Conservation (phyloP, 2,329 filamentous ascomycete genomes). For the Colletotrichum tofieldiae region DNA sequence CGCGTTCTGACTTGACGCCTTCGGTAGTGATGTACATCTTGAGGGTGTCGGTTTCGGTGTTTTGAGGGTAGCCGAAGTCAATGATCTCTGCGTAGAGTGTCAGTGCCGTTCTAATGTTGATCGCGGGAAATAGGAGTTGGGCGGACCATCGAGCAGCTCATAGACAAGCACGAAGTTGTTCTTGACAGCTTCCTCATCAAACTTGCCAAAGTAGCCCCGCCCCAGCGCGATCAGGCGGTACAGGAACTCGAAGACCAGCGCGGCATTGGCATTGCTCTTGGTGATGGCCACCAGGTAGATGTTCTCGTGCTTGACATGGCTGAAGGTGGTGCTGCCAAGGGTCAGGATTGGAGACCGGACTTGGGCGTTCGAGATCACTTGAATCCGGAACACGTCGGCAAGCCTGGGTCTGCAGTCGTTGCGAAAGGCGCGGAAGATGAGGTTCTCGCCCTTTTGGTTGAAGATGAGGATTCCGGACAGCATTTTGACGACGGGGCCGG, state of each 20-base stretch:
- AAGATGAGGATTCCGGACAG: constrained; percentile 97
- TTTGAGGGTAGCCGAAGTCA: constrained; percentile 99
- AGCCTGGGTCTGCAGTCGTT: constrained; percentile 98
- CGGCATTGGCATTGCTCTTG: constrained; percentile 99
- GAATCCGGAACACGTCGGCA: constrained; percentile 99
- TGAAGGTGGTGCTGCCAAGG: constrained; percentile 97
- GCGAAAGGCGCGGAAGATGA: constrained; percentile 98
- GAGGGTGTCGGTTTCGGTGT: constrained; percentile 97
- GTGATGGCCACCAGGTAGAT: constrained; percentile 98
- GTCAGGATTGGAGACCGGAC: constrained; percentile 98
- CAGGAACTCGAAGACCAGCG: constrained; percentile 97
- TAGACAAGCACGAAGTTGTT: constrained; percentile 99
- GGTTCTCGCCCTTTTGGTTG: constrained; percentile 99
- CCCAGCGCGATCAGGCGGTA: constrained; percentile 93
- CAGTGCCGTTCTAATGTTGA: background rate
- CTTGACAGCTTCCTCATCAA: constrained; percentile 99
- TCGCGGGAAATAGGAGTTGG: background rate
- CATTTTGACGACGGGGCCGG: constrained; percentile 70
- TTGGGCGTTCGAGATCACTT: constrained; percentile 98
- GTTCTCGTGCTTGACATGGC: constrained; percentile 99
- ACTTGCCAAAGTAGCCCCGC: constrained; percentile 97
- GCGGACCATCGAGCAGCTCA: constrained; percentile 90
- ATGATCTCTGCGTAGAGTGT: constrained; percentile 82
- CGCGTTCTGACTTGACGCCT: constrained; percentile 92
- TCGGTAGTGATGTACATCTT: constrained; percentile 99